phyloP scores from a whole-genome alignment of 306 rosid genomes.

The Parietaria judaica region DNA sequence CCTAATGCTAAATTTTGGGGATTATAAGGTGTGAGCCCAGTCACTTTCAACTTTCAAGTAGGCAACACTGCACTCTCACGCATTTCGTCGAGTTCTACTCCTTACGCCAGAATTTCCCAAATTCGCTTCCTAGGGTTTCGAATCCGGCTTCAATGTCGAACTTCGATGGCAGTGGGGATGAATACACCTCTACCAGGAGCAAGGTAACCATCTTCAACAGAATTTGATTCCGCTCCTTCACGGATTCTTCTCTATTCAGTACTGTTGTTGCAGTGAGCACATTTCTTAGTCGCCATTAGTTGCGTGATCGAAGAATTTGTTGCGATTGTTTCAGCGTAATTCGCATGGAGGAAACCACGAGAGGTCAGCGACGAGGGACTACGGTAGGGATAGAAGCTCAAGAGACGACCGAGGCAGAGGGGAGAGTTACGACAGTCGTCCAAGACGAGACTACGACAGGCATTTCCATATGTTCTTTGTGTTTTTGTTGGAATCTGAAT shows the following conservation, averaged over 20 bases:
- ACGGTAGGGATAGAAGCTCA: slow-evolving; percentile 32
- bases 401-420: slow-evolving; percentile 41
- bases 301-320: neutral
- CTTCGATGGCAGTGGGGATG: slow-evolving; percentile 25
- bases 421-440: slow-evolving; percentile 23
- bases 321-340: slow-evolving; percentile 30
- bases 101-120: slow-evolving; percentile 11
- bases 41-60: no score
- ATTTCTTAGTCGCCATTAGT: neutral
- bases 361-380: slow-evolving; percentile 37
- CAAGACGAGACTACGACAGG: slow-evolving; percentile 46
- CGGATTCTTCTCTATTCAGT: neutral
- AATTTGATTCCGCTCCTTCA: neutral
- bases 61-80: no score
- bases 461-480: neutral
- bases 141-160: slow-evolving; percentile 50
- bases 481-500: neutral
- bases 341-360: slow-evolving; percentile 45
- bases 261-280: no score
- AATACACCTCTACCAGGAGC: slow-evolving; percentile 21
- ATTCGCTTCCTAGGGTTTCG: slow-evolving; percentile 25
- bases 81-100: neutral
- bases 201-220: neutral
- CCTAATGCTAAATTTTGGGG: no score
- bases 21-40: no score